Evolutionary conservation across 495 filamentous ascomycete genomes (phyloP).

Genomic region (Mytilinidion resinicola): DNA sequence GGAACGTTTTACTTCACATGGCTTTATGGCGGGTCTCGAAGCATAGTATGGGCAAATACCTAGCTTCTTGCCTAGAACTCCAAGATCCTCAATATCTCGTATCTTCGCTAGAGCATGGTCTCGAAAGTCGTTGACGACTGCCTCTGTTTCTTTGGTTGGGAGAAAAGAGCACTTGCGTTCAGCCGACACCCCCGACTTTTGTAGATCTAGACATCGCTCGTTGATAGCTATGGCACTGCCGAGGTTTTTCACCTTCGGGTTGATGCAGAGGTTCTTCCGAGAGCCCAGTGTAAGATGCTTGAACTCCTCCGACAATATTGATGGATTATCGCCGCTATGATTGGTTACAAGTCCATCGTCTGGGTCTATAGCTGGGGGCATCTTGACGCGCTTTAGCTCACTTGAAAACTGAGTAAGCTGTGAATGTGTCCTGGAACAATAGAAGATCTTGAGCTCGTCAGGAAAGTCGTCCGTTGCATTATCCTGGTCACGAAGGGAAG

Average conservation of each 20-base stretch:
- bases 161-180: slow-evolving; percentile 71
- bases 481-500: slow-evolving; percentile 1
- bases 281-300: slow-evolving; percentile 89
- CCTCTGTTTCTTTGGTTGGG: slow-evolving; percentile 68
- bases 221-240: slow-evolving; percentile 79
- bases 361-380: slow-evolving; percentile 55
- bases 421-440: slow-evolving; percentile 91
- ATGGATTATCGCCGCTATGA: slow-evolving; percentile 25
- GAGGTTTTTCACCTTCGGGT: slow-evolving; percentile 67
- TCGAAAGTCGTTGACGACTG: slow-evolving; percentile 70
- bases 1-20: slow-evolving; percentile 56
- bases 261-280: slow-evolving; percentile 89
- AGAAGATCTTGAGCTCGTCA: slow-evolving; percentile 59
- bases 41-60: slow-evolving; percentile 95
- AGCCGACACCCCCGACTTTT: slow-evolving; percentile 62
- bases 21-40: slow-evolving; percentile 71
- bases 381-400: slow-evolving; percentile 73
- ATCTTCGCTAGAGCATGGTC: slow-evolving; percentile 80
- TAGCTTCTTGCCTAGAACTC: slow-evolving; percentile 65
- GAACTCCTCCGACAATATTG: slow-evolving; percentile 51
- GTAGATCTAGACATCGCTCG: slow-evolving; percentile 86
- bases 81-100: slow-evolving; percentile 90
- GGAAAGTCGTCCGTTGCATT: slow-evolving; percentile 45
- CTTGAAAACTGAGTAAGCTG: slow-evolving; percentile 91
- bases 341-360: slow-evolving; percentile 28